Base-by-base conservation (phyloP, 345 rosid genomes). In the Aegle marmelos region DNA sequence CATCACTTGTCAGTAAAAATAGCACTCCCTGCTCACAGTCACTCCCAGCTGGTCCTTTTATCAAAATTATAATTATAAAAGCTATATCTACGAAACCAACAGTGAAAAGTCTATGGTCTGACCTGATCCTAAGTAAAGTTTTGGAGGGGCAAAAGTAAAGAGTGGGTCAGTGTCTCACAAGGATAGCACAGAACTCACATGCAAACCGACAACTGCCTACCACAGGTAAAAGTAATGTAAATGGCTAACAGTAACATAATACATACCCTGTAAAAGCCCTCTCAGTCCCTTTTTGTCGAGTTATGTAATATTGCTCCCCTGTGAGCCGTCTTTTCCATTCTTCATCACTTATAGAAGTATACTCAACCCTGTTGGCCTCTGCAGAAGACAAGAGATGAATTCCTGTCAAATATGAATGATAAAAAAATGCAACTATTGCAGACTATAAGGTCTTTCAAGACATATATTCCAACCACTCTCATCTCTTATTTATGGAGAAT, bases 251-350 rank as follows among this genome's bases (percentile, higher is more conserved):
- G 41, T 70, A 76, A 28, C 28, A 56, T 13, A 16, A 71, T 48
- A 14, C 31, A 85, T 91, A 93, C 99, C 98, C 98, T 11, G 90
- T 86, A 83, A 95, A 95, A 53, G 99, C 99, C 85, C 94, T 85
- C 82, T 95, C 99, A 1, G 98, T 93, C 10, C 99, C 98, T 70
- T 95, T 92, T 37, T 91, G 91, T 33, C 98, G 89, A 24, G 99
- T 86, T 71, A 93, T 56, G 80, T 91, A 86, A 74, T 86, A 93
- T 70, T 95, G 98, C 79, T 95, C 88, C 0, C 78, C 76, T 69
- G 93, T 87, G 6, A 95, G 99, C 72, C 81, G 82, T 83, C 83
- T 87, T 91, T 92, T 92, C 98, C 90, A 90, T 69, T 95, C 97
- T 27, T 76, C 91, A 71, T 91, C 87, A 34, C 89, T 89, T 70